Conservation (phyloP, 352 stramenopile species). For the Thalassiosira oceanica region DNA sequence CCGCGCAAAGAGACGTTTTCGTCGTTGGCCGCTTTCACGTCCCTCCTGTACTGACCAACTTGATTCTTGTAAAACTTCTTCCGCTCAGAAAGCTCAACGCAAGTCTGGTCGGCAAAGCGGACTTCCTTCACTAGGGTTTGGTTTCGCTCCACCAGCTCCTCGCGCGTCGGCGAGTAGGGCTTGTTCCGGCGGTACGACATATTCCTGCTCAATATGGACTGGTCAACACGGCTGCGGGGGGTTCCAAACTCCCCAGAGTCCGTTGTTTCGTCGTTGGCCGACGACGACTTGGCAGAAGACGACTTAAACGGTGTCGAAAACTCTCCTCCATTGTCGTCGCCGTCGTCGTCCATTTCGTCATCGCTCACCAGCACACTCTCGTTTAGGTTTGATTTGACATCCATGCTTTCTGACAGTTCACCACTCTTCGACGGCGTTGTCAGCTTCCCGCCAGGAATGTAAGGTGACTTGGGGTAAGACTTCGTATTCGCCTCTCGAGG, state of each 20-base stretch:
- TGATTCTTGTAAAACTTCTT: conserved; percentile 53
- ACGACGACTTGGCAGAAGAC: background rate
- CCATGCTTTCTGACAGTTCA: conserved; percentile 11
- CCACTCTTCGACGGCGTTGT: background rate
- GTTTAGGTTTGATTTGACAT: conserved; percentile 27
- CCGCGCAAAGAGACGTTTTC: conserved; percentile 25
- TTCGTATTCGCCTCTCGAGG: background rate
- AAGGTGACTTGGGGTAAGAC: conserved; percentile 29
- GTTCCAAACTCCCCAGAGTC: background rate
- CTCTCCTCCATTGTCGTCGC: background rate
- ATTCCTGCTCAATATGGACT: background rate
- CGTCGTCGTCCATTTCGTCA: conserved; percentile 35
- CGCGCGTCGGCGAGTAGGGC: conserved; percentile 11
- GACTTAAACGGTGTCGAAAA: conserved; percentile 5
- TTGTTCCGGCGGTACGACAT: too few species aligned
- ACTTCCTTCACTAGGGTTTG: conserved; percentile 78
- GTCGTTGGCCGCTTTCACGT: conserved; percentile 30
- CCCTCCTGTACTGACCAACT: conserved; percentile 6
- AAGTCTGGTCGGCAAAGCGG: conserved; percentile 80
- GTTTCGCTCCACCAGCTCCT: conserved; percentile 62
- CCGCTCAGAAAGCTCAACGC: conserved; percentile 67
- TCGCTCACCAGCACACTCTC: conserved; percentile 53
- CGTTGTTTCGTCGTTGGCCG: background rate
- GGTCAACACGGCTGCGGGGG: background rate
- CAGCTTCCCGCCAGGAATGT: background rate